A percentile compares a stretch with the other conserved stretches of the same genome.
Evolutionary conservation across 2,329 filamentous ascomycete genomes (phyloP).

Genomic region (Clonostachys solani): DNA sequence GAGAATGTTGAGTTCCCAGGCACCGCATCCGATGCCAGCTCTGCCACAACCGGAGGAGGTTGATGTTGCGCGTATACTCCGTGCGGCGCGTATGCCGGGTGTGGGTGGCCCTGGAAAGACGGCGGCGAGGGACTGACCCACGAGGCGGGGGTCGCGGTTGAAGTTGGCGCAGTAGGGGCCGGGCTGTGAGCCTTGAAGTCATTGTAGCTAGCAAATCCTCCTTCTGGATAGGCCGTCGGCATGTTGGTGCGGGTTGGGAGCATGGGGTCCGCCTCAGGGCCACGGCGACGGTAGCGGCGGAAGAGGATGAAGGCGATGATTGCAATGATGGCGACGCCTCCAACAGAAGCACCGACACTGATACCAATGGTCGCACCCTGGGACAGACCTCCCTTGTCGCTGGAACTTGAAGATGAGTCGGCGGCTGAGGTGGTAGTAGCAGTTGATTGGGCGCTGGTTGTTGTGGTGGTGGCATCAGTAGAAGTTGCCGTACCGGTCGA

Average conservation of each 20-base stretch:
- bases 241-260: conserved; percentile 11
- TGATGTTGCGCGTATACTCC: background rate
- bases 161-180: background rate
- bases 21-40: conserved; percentile 6
- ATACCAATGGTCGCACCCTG: conserved; percentile 24
- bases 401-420: background rate
- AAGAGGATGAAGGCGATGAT: conserved; percentile 15
- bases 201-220: background rate
- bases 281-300: conserved; percentile 16
- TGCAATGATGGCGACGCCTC: conserved; percentile 17
- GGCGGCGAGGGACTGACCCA: background rate
- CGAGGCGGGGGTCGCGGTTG: background rate
- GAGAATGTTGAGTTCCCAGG: conserved; percentile 13
- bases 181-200: background rate
- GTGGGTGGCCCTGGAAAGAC: background rate
- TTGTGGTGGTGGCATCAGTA: background rate
- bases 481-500: conserved; percentile 6
- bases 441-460: background rate
- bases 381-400: conserved; percentile 10
- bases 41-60: conserved; percentile 1
- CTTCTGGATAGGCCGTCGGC: conserved; percentile 6
- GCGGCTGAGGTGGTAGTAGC: background rate
- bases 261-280: conserved; percentile 22
- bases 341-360: conserved; percentile 17
- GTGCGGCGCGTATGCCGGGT: background rate